phyloP scores from a whole-genome alignment of 805 yeast species.

The Saccharomycodes ludwigii region DNA sequence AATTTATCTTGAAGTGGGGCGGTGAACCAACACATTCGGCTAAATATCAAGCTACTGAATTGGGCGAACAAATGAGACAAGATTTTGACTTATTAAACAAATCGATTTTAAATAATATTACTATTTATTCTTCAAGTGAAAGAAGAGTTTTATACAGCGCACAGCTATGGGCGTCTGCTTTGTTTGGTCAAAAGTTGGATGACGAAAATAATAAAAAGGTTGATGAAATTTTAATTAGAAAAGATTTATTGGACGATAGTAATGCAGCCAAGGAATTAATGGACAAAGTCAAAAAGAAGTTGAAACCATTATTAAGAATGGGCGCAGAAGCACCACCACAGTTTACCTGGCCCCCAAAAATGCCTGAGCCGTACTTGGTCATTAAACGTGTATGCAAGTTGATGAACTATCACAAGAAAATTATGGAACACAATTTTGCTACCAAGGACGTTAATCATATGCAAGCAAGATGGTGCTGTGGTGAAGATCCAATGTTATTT shows the following conservation, averaged over 20 bases:
- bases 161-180: constrained; percentile 68
- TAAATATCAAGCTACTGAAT: constrained; percentile 81
- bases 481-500: constrained; percentile 83
- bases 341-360: constrained; percentile 96
- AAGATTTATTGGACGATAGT: constrained; percentile 87
- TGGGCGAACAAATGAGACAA: constrained; percentile 92
- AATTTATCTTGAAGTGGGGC: constrained; percentile 95
- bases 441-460: constrained; percentile 52
- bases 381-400: constrained; percentile 88
- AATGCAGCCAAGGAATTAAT: constrained; percentile 96
- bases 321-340: constrained; percentile 97
- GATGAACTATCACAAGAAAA: constrained; percentile 80
- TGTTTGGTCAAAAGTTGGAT: constrained; percentile 43
- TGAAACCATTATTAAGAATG: constrained; percentile 85
- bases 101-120: constrained; percentile 73
- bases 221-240: constrained; percentile 72
- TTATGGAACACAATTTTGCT: constrained; percentile 72
- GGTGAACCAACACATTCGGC: constrained; percentile 99
- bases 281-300: constrained; percentile 95
- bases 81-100: constrained; percentile 78
- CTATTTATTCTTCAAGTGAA: constrained; percentile 83
- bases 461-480: constrained; percentile 89
- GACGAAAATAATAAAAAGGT: constrained; percentile 62
- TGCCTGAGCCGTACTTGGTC: constrained; percentile 94
- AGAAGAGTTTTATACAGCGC: constrained; percentile 92